phyloP scores from a whole-genome alignment of 129 eudicot species.

The Glebionis coronaria region DNA sequence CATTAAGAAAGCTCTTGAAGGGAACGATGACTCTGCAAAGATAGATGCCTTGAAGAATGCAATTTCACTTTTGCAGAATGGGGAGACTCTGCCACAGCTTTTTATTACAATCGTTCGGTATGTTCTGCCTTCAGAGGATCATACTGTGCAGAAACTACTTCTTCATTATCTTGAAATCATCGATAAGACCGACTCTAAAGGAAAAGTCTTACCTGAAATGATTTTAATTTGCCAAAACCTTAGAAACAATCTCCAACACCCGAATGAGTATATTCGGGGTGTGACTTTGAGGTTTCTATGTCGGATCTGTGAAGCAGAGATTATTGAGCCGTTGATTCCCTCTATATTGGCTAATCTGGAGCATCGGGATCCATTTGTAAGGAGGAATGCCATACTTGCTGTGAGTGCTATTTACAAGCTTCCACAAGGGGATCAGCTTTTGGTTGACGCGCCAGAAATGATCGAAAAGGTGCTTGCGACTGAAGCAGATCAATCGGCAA shows the following conservation, averaged over 20 bases:
- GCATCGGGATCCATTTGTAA: constrained; percentile 66
- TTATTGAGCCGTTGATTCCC: constrained; percentile 85
- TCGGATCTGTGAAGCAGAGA: constrained; percentile 48
- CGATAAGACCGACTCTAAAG: constrained; percentile 72
- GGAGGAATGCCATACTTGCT: constrained; percentile 37
- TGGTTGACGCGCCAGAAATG: constrained; percentile 87
- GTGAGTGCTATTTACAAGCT: constrained; percentile 86
- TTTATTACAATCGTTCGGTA: constrained; percentile 50
- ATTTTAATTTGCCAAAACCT: constrained; percentile 88
- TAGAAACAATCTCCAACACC: constrained; percentile 81
- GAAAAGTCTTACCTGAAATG: constrained; percentile 82
- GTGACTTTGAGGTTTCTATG: constrained; percentile 84
- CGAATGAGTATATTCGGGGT: constrained; percentile 89
- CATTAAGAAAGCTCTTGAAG: constrained; percentile 89
- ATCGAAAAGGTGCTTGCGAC: constrained; percentile 74
- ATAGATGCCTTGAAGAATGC: constrained; percentile 90
- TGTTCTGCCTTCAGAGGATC: constrained; percentile 86
- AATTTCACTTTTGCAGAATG: constrained; percentile 70
- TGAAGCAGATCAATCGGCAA: constrained; percentile 84
- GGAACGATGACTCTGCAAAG: constrained; percentile 51
- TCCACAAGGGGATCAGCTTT: constrained; percentile 82
- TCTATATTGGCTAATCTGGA: constrained; percentile 73
- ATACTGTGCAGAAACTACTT: constrained; percentile 74
- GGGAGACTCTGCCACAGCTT: constrained; percentile 44
- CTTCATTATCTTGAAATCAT: constrained; percentile 72